Evolutionary conservation across 257 asterid genomes (phyloP).

Genomic region (Gynochthodes officinalis): DNA sequence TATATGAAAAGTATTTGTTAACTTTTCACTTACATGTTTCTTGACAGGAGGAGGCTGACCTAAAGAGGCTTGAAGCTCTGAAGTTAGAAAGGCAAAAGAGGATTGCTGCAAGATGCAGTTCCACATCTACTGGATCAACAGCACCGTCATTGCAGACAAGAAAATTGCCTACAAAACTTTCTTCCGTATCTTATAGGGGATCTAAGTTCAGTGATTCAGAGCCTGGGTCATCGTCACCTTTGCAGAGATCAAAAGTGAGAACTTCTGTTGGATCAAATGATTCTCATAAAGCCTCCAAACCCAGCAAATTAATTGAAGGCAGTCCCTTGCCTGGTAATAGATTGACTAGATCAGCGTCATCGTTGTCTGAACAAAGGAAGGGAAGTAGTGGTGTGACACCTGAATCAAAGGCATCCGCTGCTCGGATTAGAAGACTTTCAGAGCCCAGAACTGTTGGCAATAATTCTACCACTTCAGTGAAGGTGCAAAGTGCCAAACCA

Average conservation of each 20-base stretch:
- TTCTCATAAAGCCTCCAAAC: slow-evolving; percentile 44
- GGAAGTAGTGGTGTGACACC: slow-evolving; percentile 47
- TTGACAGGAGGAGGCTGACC: slow-evolving; percentile 74
- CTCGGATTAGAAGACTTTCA: slow-evolving; percentile 74
- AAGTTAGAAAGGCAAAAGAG: slow-evolving; percentile 83
- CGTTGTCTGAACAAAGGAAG: slow-evolving; percentile 61
- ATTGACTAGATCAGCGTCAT: slow-evolving; percentile 67
- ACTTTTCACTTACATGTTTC: background rate
- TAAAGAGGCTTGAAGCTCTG: slow-evolving; percentile 69
- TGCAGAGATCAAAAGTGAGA: slow-evolving; percentile 87
- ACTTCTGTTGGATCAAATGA: slow-evolving; percentile 48
- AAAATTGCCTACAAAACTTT: slow-evolving; percentile 57
- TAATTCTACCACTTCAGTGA: slow-evolving; percentile 38
- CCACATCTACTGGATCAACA: slow-evolving; percentile 41
- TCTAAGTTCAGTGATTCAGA: slow-evolving; percentile 88
- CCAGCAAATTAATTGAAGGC: slow-evolving; percentile 49
- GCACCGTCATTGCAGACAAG: slow-evolving; percentile 40
- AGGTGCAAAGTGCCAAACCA: slow-evolving; percentile 51
- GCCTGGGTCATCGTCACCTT: slow-evolving; percentile 83
- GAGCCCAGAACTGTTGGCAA: slow-evolving; percentile 63
- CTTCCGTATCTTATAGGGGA: slow-evolving; percentile 62
- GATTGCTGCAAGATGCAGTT: slow-evolving; percentile 65
- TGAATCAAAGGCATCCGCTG: slow-evolving; percentile 66
- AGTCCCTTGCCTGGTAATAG: slow-evolving; percentile 52
- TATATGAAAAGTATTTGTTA: background rate